Base-by-base conservation (phyloP, 2,329 filamentous ascomycete species). In the Sporothrix pallida region DNA sequence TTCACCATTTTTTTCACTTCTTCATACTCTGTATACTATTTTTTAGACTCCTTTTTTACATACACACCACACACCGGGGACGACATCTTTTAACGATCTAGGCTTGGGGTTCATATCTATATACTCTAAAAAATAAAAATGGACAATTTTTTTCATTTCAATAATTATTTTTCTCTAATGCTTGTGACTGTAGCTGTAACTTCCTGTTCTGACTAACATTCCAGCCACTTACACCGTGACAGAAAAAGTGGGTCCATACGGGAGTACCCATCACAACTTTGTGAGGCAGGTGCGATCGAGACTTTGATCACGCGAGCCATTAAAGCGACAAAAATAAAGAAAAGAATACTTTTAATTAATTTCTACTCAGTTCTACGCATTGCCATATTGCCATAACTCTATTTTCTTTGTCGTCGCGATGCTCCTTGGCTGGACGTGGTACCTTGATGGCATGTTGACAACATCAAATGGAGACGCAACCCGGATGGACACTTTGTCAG, bases 1-100 rank as follows among this genome's bases (percentile, higher is more conserved):
- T 31, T 37, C 20, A 56, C 48, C 20, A 68, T 60, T 50, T 72
- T 62, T n/a, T 72, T 73, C 65, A 63, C 65, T 69, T 73, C 68
- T 73, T 71, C 48, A 48, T 42, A 37, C 58, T 60, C 68, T 71
- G 37, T 71, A 63, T 63, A 65, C 50, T 70, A 44, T 71, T 48
- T 58, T 73, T 73, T 52, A 62, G 37, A 71, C 20, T 71, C 50
- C 20, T 60, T 58, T 20, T 20, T 58, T 71, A 70, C 67, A 68
- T 52, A 68, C 48, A 26, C 58, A 52, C n/a, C n/a, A 70, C 54
- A 44, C 31, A 37, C 23, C 7, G 46, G 65, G 65, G 65, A 69
- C 65, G 65, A 52, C 65, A 68, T 52, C 20, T 69, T 65, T 54
- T 54, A 37, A 20, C 46, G 26, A 42, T 54, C 8, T 69, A 50